Base-by-base conservation (phyloP, 148 eudicot genomes). In the Talinum fruticosum region DNA sequence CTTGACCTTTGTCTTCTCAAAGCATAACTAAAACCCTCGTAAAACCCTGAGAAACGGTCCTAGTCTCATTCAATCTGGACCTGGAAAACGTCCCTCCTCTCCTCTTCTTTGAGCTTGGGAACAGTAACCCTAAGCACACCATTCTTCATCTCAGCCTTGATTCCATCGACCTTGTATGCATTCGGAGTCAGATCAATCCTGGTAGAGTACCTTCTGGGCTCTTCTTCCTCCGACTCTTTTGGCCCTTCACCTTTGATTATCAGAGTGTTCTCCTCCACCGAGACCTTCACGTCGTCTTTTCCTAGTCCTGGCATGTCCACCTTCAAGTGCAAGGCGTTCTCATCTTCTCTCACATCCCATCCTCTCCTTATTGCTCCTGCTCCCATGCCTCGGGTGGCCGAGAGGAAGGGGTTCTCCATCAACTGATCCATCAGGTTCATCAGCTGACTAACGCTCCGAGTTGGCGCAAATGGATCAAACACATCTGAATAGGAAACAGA, bases 221-320 rank as follows among this genome's bases (percentile, higher is more conserved):
- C 88, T 0, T 87, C 88, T 0, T 88, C 93, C 33, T 85, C 95
- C 0, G 75, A 35, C 45, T 83, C 89, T 24, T 81, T 83, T 79
- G 83, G 57, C 0, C 84, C 90, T 64, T 93, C 92, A 0, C 94
- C 98, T 73, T 38, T 82, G 76, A 94, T 89, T 0, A 87, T 71
- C 83, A 94, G 84, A 2, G 92, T 87, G 83, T 82, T 90, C 59
- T 88, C 89, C 78, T 92, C 95, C 69, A 92, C 92, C 0, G 85
- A 84, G 0, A 94, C 83, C 83, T 92, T 94, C 68, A 94, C 92
- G 19, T 90, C 81, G 44, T 92, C 95, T 41, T 92, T 94, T 75
- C 82, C 86, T 2, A 94, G 29, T 0, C 98, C 98, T 0, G 98
- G 97, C 98, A 94, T 92, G 89, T 94, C 97, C 24, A 92, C 76